These are phyloP conservation scores for Byssothecium circinans DNA, from an alignment of 2,329 filamentous ascomycete species.

Conservation along the genomic window DNA sequence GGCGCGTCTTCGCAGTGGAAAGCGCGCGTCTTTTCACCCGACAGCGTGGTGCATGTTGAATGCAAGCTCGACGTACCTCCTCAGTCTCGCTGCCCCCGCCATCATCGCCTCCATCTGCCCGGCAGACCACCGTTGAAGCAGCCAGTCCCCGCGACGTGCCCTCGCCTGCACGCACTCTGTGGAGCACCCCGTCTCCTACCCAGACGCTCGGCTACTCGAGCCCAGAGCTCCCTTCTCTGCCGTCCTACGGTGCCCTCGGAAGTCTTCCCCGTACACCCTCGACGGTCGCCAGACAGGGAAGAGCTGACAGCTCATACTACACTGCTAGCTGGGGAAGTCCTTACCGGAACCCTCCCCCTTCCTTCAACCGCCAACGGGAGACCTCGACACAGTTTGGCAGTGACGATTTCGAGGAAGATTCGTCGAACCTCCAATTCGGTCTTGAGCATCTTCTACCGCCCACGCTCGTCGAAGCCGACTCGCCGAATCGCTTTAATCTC, in stretches of 20 bases:
- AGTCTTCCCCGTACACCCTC: constrained; percentile 39
- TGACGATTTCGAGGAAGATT: constrained; percentile 44
- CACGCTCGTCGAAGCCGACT: constrained; percentile 36
- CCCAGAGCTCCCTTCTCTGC: constrained; percentile 45
- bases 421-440: constrained; percentile 42
- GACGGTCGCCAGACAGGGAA: constrained; percentile 35
- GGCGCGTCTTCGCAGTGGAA: constrained; percentile 24
- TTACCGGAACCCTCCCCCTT: constrained; percentile 68
- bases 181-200: constrained; percentile 45
- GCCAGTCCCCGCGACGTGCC: constrained; percentile 28
- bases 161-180: constrained; percentile 42
- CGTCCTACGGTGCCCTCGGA: constrained; percentile 36
- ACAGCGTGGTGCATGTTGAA: constrained; percentile 35
- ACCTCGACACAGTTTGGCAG: constrained; percentile 36
- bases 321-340: constrained; percentile 92
- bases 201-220: constrained; percentile 46
- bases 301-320: constrained; percentile 57
- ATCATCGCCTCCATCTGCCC: constrained; percentile 40
- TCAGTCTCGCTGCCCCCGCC: constrained; percentile 36
- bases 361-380: constrained; percentile 32
- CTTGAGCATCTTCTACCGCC: constrained; percentile 44
- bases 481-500: constrained; percentile 41
- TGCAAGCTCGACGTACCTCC: constrained; percentile 43
- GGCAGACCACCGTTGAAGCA: constrained; percentile 26
- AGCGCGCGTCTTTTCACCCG: constrained; percentile 24